Evolutionary conservation across 169 alveolate species (phyloP).

Genomic region (Plasmodium gallinaceum): DNA sequence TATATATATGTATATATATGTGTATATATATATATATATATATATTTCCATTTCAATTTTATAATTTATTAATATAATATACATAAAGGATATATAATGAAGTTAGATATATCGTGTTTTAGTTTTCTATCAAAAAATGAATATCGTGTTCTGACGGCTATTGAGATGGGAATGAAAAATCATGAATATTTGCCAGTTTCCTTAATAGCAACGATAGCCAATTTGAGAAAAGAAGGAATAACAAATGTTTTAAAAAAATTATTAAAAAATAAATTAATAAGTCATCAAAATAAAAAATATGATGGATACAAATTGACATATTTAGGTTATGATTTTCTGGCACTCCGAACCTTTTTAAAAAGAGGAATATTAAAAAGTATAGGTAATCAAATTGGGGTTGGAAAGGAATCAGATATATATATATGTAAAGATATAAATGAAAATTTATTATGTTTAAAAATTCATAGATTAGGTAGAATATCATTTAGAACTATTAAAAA

Average conservation of each 20-base stretch:
- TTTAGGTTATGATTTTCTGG: constrained; percentile 98
- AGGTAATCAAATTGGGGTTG: constrained; percentile 97
- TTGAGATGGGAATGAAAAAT: constrained; percentile 99
- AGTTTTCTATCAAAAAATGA: constrained; percentile 77
- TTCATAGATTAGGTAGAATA: constrained; percentile 93
- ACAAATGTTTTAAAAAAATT: constrained; percentile 90
- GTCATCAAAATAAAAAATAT: constrained; percentile 93
- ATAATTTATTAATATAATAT: background rate
- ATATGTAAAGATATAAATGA: constrained; percentile 94
- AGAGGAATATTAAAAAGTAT: constrained; percentile 94
- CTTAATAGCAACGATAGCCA: constrained; percentile 96
- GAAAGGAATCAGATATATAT: constrained; percentile 99
- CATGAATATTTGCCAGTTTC: constrained; percentile 98
- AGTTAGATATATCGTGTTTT: constrained; percentile 64
- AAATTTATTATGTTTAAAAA: constrained; percentile 84
- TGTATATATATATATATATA: background rate
- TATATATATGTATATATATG: background rate
- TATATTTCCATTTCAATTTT: background rate
- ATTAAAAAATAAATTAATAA: constrained; percentile 94
- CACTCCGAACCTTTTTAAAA: constrained; percentile 95
- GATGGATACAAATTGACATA: constrained; percentile 98
- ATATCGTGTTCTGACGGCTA: constrained; percentile 95
- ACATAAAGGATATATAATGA: constrained; percentile 7
- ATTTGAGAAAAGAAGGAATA: constrained; percentile 94
- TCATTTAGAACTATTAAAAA: constrained; percentile 98